phyloP scores from a whole-genome alignment of 1,284 basidiomycete genomes.

The Ceratobasidium sp. region DNA sequence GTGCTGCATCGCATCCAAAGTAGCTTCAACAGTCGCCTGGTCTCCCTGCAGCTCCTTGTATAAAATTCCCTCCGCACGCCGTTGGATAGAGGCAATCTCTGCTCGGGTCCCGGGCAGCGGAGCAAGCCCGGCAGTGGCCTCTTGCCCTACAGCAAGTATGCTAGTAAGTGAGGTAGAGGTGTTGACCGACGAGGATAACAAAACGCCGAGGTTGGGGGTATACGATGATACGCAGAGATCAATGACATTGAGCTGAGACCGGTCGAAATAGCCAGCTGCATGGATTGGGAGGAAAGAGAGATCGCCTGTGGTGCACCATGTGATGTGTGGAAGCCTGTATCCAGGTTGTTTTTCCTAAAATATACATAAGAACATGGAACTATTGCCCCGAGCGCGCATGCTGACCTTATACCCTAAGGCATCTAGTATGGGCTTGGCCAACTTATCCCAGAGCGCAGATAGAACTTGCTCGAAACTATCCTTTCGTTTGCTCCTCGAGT shows the following conservation, averaged over 20 bases:
- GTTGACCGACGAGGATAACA: not conserved
- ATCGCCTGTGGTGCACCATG: conserved; percentile 26
- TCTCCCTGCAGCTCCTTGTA: conserved; percentile 19
- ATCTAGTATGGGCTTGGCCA: conserved; percentile 37
- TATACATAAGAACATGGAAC: not conserved
- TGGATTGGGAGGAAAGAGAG: conserved; percentile 28
- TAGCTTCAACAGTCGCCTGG: not conserved
- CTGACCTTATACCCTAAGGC: not conserved
- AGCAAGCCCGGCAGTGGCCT: conserved; percentile 8
- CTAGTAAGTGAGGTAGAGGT: not conserved
- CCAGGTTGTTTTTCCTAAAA: not conserved
- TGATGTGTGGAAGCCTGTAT: conserved; percentile 11
- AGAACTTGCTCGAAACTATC: not conserved
- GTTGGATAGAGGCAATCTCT: conserved; percentile 34
- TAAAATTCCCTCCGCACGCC: not conserved
- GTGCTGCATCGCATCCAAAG: conserved; percentile 1
- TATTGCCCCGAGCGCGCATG: no score
- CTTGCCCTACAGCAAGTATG: conserved; percentile 42
- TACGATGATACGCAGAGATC: conserved; percentile 20
- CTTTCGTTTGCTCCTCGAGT: conserved; percentile 2
- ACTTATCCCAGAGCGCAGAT: conserved; percentile 16
- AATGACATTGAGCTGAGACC: not conserved
- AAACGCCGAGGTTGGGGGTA: conserved; percentile 7
- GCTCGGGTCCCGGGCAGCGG: conserved; percentile 8
- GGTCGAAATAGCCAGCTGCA: conserved; percentile 8